Evolutionary conservation across 2,329 filamentous ascomycete genomes (phyloP), one percentile per base, ranked within the genome.

Genomic region (Aspergillus sp.): DNA sequence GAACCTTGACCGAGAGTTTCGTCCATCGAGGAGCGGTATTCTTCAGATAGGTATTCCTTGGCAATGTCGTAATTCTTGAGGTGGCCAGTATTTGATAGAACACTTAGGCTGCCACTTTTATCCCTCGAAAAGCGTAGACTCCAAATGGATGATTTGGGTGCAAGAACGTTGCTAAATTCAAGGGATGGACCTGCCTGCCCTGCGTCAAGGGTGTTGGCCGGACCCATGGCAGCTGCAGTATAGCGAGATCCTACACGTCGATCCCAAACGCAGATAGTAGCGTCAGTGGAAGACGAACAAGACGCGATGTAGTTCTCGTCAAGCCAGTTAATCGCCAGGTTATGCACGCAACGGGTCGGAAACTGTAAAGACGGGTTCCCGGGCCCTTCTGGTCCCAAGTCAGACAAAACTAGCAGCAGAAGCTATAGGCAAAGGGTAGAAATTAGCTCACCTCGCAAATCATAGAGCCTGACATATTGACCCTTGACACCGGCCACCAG

Each of bases 271-370:
- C 75, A 80, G 36, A 83, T 74, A 2, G 73, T 73, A 12, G 78
- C 73, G 51, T 82, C 79, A 41, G 74, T 76, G 0, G 72, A 67
- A 2, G 77, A 72, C 41, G 61, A 60, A 41, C 77, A 79, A 9
- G 80, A 82, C 4, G 80, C 74, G 54, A 84, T 80, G 57, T 81
- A 82, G 47, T 83, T 82, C 57, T 83, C 78, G 57, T 83, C 80
- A 43, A 79, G 63, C 51, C 78, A 78, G 61, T 84, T 78, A 50
- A 83, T 79, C 5, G 80, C 76, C 47, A 83, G 68, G 51, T 82
- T 82, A 58, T 83, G 77, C 6, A 83, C 80, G 55, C 80, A 79
- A 10, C 75, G 72, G 2, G 80, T 83, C 2, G 75, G 68, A 44
- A 77, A 71, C 58, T 74, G 60, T 47, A 76, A 50, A n/a, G 66